Conservation (phyloP, 2,329 filamentous ascomycete genomes). For the Pseudocercospora musae region DNA sequence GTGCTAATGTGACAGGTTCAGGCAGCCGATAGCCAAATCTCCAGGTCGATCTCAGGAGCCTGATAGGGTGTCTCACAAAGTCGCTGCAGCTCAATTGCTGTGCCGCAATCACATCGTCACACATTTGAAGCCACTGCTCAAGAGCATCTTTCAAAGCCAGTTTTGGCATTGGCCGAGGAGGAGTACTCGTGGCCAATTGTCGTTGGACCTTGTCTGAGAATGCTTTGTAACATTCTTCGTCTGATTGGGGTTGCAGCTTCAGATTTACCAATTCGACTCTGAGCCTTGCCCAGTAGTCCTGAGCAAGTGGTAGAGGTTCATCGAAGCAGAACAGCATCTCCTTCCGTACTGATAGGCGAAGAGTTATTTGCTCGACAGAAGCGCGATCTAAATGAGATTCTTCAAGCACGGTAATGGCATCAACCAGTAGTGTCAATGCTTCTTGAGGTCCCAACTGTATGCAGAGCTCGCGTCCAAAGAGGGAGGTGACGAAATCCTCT, state of each 20-base stretch:
- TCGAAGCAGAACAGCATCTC: background rate
- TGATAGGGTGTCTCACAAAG: conserved; percentile 24
- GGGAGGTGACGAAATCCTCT: conserved; percentile 93
- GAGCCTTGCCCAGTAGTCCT: background rate
- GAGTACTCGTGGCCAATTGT: conserved; percentile 88
- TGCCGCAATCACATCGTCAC: conserved; percentile 65
- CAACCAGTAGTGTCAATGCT: conserved; percentile 55
- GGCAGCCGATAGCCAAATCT: conserved; percentile 65
- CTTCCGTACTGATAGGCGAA: conserved; percentile 2
- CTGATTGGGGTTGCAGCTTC: background rate
- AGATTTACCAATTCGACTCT: background rate
- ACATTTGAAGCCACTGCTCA: conserved; percentile 65
- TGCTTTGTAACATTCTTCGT: conserved; percentile 48
- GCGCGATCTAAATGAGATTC: conserved; percentile 2
- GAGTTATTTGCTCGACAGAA: background rate
- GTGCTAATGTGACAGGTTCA: conserved; percentile 77
- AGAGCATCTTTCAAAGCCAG: conserved; percentile 70
- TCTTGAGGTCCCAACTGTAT: conserved; percentile 57
- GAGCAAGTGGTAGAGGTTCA: background rate
- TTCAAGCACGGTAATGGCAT: conserved; percentile 53
- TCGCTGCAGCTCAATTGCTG: conserved; percentile 21
- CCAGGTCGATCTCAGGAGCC: conserved; percentile 45
- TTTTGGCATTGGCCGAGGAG: conserved; percentile 83
- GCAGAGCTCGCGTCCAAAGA: conserved; percentile 77
- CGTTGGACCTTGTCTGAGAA: conserved; percentile 90